phyloP scores from a whole-genome alignment of 148 eudicot species.

The Suaeda aralocaspica region DNA sequence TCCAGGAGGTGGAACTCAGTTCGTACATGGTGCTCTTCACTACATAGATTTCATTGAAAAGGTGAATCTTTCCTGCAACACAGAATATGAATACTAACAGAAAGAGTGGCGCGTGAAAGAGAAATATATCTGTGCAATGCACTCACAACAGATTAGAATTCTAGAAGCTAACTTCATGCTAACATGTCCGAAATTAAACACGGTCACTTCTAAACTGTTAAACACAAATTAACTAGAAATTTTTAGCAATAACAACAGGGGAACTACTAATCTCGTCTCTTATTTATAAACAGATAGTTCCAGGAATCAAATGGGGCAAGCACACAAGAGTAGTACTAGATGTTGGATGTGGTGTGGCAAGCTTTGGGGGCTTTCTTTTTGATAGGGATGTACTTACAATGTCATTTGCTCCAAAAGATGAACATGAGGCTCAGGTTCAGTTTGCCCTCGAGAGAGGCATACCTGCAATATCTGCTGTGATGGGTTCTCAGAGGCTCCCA shows the following conservation, averaged over 20 bases:
- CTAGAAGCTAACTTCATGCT: not conserved
- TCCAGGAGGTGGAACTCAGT: conserved; percentile 91
- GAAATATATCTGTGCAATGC: not conserved
- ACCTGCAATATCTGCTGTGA: conserved; percentile 89
- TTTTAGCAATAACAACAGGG: too few relatives aligned
- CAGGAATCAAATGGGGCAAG: conserved; percentile 72
- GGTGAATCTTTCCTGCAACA: conserved; percentile 27
- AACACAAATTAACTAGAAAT: not conserved
- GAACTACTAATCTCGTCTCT: not conserved
- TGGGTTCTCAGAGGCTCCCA: conserved; percentile 73
- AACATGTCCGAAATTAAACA: not conserved
- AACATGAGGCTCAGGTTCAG: conserved; percentile 87
- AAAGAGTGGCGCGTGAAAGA: too few relatives aligned
- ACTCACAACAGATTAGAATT: not conserved
- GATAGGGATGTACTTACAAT: conserved; percentile 75
- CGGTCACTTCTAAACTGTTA: not conserved
- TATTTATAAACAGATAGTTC: conserved; percentile 46
- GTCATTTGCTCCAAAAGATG: conserved; percentile 91
- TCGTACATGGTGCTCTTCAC: conserved; percentile 75
- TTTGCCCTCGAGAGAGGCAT: conserved; percentile 85
- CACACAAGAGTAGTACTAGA: conserved; percentile 74
- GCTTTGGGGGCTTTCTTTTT: conserved; percentile 80
- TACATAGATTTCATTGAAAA: conserved; percentile 69
- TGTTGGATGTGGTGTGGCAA: conserved; percentile 90
- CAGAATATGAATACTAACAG: not conserved